Percentiles rank a stretch among this genome's conserved stretches.
Evolutionary conservation across 495 filamentous ascomycete species (phyloP).

Genomic region (Copromyces sp.): DNA sequence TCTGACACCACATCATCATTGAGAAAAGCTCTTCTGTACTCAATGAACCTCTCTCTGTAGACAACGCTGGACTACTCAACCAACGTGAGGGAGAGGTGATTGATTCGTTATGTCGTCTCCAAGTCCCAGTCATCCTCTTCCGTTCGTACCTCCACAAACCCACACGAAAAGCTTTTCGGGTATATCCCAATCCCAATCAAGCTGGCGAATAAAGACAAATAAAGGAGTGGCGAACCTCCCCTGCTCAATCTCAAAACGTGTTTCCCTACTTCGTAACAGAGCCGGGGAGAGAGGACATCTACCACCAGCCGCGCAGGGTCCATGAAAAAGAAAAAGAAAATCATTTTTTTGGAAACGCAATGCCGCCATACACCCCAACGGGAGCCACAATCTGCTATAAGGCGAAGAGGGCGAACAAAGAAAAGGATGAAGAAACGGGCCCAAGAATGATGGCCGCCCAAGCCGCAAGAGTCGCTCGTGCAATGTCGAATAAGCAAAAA

Average conservation of each 20-base stretch:
- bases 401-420: background rate
- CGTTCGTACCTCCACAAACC: background rate
- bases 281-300: background rate
- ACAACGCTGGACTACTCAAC: background rate
- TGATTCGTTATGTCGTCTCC: background rate
- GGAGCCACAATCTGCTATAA: background rate
- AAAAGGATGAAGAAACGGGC: background rate
- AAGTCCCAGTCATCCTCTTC: background rate
- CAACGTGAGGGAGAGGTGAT: background rate
- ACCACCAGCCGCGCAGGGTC: background rate
- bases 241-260: background rate
- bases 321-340: background rate
- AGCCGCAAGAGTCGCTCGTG: background rate
- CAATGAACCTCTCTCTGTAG: background rate
- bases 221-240: background rate
- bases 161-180: background rate
- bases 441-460: background rate
- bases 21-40: background rate
- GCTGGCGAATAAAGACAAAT: background rate
- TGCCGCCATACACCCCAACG: background rate
- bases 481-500: background rate
- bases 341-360: background rate
- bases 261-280: background rate
- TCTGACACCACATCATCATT: background rate
- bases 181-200: background rate